A percentile compares a stretch with the other conserved stretches of the same genome.
These are phyloP conservation scores for Phytopythium chamaehyphon DNA, from an alignment of 352 stramenopile species.

Conservation along the genomic window DNA sequence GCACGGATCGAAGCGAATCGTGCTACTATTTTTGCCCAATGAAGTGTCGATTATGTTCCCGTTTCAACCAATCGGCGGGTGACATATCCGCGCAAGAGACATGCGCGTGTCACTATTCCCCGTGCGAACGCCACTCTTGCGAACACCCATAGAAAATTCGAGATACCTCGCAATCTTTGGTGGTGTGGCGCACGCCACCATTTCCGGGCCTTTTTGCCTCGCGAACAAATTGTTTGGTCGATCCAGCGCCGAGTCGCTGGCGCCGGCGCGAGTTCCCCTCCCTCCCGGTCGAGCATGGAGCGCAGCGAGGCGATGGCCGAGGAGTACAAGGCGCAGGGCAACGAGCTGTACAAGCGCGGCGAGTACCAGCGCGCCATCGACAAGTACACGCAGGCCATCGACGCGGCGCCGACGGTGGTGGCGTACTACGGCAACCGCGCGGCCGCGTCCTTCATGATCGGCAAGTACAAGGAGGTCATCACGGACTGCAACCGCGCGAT, in stretches of 20 bases:
- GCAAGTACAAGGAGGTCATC: constrained; percentile 87
- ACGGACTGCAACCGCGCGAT: constrained; percentile 89
- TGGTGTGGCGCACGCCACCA: constrained; percentile 6
- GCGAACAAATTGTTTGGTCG: too few relatives aligned
- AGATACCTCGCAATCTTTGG: constrained; percentile 23
- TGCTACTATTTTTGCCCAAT: too few relatives aligned
- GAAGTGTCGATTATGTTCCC: too few relatives aligned
- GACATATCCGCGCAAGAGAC: too few relatives aligned
- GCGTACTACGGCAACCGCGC: constrained; percentile 90
- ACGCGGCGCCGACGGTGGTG: constrained; percentile 75
- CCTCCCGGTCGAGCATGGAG: constrained; percentile 15
- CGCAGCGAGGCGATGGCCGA: constrained; percentile 53
- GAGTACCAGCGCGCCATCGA: constrained; percentile 89
- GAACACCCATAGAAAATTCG: constrained; percentile 35
- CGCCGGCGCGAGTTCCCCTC: too few relatives aligned
- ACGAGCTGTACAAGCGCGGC: constrained; percentile 90
- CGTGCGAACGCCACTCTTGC: too few relatives aligned
- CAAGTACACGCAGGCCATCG: constrained; percentile 90
- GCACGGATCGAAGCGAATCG: too few relatives aligned
- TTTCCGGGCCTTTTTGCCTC: too few relatives aligned
- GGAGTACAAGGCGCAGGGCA: constrained; percentile 84
- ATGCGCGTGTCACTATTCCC: too few relatives aligned
- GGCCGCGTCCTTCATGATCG: constrained; percentile 89
- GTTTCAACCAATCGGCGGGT: too few relatives aligned
- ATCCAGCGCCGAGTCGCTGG: too few relatives aligned